These are phyloP conservation scores for Ramalina intermedia DNA, from an alignment of 495 filamentous ascomycete genomes.

Conservation along the genomic window DNA sequence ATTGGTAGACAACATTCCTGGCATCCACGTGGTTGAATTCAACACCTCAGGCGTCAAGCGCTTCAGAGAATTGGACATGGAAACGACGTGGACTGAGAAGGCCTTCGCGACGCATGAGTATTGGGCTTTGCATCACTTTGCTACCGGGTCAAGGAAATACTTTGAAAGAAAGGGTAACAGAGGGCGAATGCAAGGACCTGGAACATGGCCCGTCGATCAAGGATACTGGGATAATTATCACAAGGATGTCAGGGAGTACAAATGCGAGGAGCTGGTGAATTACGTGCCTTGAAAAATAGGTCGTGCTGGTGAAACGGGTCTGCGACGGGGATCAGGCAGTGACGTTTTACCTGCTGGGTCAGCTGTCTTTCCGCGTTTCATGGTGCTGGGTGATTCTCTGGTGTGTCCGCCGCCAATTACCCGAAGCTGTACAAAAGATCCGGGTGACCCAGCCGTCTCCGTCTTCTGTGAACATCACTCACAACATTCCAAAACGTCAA, in stretches of 20 bases:
- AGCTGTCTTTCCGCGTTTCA: too few relatives aligned
- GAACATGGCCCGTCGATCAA: slow-evolving; percentile 1
- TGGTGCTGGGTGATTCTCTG: too few relatives aligned
- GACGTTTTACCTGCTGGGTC: too few relatives aligned
- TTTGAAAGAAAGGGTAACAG: not conserved
- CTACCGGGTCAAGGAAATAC: not conserved
- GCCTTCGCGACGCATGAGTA: not conserved
- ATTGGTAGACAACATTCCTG: not conserved
- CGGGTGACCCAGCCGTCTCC: too few relatives aligned
- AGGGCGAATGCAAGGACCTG: slow-evolving; percentile 3
- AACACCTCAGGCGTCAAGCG: not conserved
- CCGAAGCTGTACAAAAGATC: too few relatives aligned
- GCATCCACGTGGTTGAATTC: not conserved
- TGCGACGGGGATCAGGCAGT: too few relatives aligned
- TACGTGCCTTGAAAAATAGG: not conserved
- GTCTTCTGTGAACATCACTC: too few relatives aligned
- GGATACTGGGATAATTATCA: slow-evolving; percentile 2
- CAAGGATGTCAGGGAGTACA: not conserved
- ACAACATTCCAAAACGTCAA: too few relatives aligned
- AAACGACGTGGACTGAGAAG: not conserved
- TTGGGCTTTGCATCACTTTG: slow-evolving; percentile 6
- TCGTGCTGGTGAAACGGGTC: too few relatives aligned
- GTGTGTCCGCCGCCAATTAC: too few relatives aligned
- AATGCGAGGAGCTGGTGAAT: not conserved
- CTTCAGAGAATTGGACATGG: not conserved